Conservation (phyloP, 805 yeast genomes). For the Candida succiphila region DNA sequence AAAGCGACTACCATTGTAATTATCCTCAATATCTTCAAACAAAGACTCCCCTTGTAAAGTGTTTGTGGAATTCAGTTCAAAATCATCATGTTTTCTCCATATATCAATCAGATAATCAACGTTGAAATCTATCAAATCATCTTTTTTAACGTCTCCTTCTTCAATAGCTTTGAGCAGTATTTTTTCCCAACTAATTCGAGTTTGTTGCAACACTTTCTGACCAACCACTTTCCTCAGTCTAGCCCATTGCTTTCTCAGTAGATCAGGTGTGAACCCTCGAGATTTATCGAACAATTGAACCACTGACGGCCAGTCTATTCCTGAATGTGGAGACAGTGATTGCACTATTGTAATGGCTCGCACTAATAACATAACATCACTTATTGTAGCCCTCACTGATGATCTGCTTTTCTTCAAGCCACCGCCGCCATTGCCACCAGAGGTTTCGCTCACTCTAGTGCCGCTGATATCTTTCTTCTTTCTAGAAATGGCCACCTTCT, state of each 20-base stretch:
- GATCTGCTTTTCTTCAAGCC: conserved; percentile 13
- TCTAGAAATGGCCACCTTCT: conserved; percentile 12
- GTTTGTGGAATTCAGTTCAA: background rate
- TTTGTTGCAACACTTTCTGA: conserved; percentile 41
- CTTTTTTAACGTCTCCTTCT: conserved; percentile 37
- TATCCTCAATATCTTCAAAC: conserved; percentile 33
- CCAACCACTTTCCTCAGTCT: conserved; percentile 52
- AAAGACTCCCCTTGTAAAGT: conserved; percentile 23
- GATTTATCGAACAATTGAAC: conserved; percentile 33
- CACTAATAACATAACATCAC: conserved; percentile 44
- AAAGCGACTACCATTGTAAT: conserved; percentile 33
- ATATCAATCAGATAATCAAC: conserved; percentile 41
- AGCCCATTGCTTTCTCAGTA: conserved; percentile 61
- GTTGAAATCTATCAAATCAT: conserved; percentile 42
- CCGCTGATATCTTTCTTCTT: background rate
- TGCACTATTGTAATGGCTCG: conserved; percentile 61
- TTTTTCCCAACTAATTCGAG: conserved; percentile 53
- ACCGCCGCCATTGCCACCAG: background rate
- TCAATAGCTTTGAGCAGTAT: conserved; percentile 50
- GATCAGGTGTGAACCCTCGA: conserved; percentile 26
- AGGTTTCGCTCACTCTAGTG: background rate
- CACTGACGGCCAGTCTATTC: conserved; percentile 58
- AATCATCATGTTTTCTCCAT: conserved; percentile 46
- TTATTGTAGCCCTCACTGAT: conserved; percentile 1
- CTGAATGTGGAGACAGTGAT: conserved; percentile 40